Evolutionary conservation across 306 rosid species (phyloP).

Genomic region (Vigna radiata): DNA sequence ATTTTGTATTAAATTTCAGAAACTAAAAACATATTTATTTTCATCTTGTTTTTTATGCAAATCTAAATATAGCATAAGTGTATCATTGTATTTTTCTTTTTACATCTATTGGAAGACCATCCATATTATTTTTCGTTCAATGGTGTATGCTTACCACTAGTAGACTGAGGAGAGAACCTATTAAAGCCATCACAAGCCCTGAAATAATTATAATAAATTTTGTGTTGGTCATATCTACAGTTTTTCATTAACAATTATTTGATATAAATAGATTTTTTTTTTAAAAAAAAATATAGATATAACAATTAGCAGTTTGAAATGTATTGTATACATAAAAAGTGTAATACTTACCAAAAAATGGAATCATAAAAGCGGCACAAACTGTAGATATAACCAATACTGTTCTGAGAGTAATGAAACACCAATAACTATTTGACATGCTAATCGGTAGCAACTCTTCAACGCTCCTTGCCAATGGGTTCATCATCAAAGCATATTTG

Average conservation of each 20-base stretch:
- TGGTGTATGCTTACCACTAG: conserved; percentile 61
- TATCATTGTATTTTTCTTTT: not conserved
- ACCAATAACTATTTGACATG: conserved; percentile 62
- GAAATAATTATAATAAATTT: conserved; percentile 48
- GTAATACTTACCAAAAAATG: conserved; percentile 71
- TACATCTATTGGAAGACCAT: not conserved
- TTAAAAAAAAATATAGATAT: not conserved
- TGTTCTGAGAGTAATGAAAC: conserved; percentile 71
- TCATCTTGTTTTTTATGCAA: not conserved
- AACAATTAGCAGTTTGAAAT: not conserved
- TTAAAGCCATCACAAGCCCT: conserved; percentile 85
- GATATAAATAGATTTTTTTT: not conserved
- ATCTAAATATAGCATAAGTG: not conserved
- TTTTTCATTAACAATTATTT: too few relatives aligned
- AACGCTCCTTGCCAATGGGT: conserved; percentile 79
- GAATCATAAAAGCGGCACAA: conserved; percentile 74
- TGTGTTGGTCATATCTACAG: not conserved
- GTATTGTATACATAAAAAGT: not conserved
- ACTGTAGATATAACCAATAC: conserved; percentile 66
- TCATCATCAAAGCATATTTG: conserved; percentile 81
- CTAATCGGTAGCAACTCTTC: conserved; percentile 76
- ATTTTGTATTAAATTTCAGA: too few relatives aligned
- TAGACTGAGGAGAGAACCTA: conserved; percentile 73
- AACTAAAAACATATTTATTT: not conserved
- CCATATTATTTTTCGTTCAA: not conserved